Base-by-base conservation (phyloP, 2,329 filamentous ascomycete species). In the Aspergillus glaucus region DNA sequence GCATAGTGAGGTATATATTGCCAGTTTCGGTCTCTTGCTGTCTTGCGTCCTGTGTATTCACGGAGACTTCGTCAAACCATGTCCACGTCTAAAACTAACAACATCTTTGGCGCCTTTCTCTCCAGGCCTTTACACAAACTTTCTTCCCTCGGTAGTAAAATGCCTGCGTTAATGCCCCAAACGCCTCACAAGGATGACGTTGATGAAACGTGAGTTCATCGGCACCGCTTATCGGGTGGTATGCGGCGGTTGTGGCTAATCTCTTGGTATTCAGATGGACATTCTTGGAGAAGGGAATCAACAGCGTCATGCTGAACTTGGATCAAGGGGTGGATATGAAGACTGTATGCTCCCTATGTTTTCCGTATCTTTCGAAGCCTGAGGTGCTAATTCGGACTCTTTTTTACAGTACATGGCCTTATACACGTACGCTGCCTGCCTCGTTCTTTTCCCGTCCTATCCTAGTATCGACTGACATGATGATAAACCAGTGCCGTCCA, bases 301-400 rank as follows among this genome's bases (percentile, higher is more conserved):
- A 89, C 56, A 88, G 86, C 67, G 94, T 98, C 64, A 97, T 98
- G 92, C 82, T 83, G 59, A 87, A 94, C 64, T 79, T 97, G 24
- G 87, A 92, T 62, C 86, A 89, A 57, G 93, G 93, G 52, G 87
- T 98, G 72, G 91, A 96, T 64, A 90, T 97, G 84, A 82, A 86
- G 61, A 92, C 88, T 60, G 84, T 87, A 75, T 63, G 81, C 66
- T 32, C 12, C 28, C 42, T 46, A 44, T 47, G 4, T 34, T 43
- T 30, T 5, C 14, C 32, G 40, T 22, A 2, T 26, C 8, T 44
- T 15, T 44, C 24, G n/a, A 21, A 14, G 19, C 19, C 6, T 34
- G 43, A 6, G 15, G 21, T 5, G 24, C 44, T 45, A 39, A 45
- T 32, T 14, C 14, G 4, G 15, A 17, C n/a, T 45, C 32, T 14